Evolutionary conservation across 208 protist genomes (phyloP).

Genomic region (Acanthamoeba lenticulata): DNA sequence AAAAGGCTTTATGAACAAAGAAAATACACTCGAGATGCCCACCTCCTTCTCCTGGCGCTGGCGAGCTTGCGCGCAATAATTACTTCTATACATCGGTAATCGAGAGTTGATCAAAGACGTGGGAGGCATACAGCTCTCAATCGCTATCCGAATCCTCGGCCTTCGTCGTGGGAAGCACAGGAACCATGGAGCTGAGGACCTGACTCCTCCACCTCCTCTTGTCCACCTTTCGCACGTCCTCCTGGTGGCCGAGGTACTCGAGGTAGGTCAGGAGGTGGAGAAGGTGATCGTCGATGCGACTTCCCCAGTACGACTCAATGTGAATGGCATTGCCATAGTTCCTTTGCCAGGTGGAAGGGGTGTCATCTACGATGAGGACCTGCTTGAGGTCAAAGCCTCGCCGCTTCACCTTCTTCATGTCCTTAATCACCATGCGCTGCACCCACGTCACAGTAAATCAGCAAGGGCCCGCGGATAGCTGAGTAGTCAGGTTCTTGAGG

Average conservation of each 20-base stretch:
- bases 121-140: neutral
- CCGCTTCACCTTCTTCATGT: slow-evolving; percentile 57
- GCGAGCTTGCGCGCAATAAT: neutral
- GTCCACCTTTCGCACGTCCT: slow-evolving; percentile 2
- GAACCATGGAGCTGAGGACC: neutral
- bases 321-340: slow-evolving; percentile 53
- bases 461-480: too few species aligned
- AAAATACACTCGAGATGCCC: neutral
- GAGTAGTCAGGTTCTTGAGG: too few species aligned
- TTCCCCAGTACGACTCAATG: slow-evolving; percentile 51
- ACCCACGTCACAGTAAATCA: neutral
- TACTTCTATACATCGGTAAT: neutral
- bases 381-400: neutral
- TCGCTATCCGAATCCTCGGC: neutral
- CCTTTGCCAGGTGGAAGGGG: slow-evolving; percentile 37
- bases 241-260: slow-evolving; percentile 12
- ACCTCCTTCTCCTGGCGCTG: neutral
- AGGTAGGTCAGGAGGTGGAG: slow-evolving; percentile 50
- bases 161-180: neutral
- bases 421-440: slow-evolving; percentile 53
- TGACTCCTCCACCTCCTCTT: slow-evolving; percentile 42
- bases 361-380: slow-evolving; percentile 50
- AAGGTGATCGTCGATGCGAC: slow-evolving; percentile 40
- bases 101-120: neutral
- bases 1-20: neutral